Evolutionary conservation across 1,284 basidiomycete species (phyloP), one percentile per base, ranked within the genome.

Genomic region (Fomitopsis palustris): DNA sequence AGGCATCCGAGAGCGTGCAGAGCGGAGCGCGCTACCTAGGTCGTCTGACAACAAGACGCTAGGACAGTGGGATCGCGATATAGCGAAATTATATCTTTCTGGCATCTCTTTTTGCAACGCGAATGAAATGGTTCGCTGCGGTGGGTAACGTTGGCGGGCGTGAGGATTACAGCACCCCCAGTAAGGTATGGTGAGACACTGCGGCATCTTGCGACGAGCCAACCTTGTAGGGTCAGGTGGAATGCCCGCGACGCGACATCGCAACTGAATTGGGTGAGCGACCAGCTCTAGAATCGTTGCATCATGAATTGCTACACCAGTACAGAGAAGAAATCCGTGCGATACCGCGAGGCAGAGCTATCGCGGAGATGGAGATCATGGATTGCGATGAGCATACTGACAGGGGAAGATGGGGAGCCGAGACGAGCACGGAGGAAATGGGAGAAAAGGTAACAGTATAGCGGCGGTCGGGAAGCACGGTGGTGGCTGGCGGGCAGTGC

Each of bases 21-120:
- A 9, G 57, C 65, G 66, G 66, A 65, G 68, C 66, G 66, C 66
- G 62, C 62, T n/a, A n/a, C n/a, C n/a, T 59, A 41, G 63, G 67
- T 66, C 67, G 56, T 63, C 54, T 69, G 67, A 69, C 43, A 52
- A 60, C 55, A 56, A 56, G 65, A 33, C 43, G 55, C 55, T 33
- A 51, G 25, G 23, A 54, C n/a, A 45, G 54, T 59, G 63, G 52
- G 57, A 42, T 27, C 58, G 57, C 14, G 49, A 33, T 52, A 31
- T 29, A 14, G 49, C 49, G 49, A n/a, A 31, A 19, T 52, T 37
- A 31, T 29, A n/a, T n/a, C n/a, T n/a, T n/a, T n/a, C n/a, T n/a
- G n/a, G n/a, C n/a, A n/a, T n/a, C n/a, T n/a, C n/a, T n/a, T n/a
- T n/a, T n/a, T n/a, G n/a, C n/a, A n/a, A n/a, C n/a, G n/a, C n/a